Conservation (phyloP, 192 early-diverging fungal species). For the Pilobolus umbonatus region DNA sequence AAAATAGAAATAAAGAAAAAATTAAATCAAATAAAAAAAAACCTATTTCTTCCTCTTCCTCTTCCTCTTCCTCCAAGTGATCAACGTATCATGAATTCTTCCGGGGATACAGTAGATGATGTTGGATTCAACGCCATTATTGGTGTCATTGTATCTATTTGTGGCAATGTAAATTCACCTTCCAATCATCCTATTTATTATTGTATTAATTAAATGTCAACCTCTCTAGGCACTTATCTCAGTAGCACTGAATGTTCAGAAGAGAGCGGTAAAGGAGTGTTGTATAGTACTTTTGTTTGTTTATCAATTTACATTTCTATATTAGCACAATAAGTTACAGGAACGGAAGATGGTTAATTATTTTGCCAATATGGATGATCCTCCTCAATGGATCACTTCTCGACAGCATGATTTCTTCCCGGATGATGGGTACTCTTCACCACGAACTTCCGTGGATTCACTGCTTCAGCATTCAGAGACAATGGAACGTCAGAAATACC, state of each 20-base stretch:
- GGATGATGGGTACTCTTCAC: conserved; percentile 39
- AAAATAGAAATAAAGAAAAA: too few species aligned
- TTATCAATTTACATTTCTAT: background rate
- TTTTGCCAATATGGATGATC: conserved; percentile 26
- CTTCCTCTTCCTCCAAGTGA: background rate
- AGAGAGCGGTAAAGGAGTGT: conserved; percentile 51
- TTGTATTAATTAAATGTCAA: background rate
- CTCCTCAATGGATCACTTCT: conserved; percentile 24
- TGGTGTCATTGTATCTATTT: conserved; percentile 58
- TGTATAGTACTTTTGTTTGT: conserved; percentile 11
- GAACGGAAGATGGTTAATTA: conserved; percentile 27
- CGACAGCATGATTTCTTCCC: conserved; percentile 23
- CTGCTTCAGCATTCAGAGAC: background rate
- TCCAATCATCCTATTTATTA: background rate
- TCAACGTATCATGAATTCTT: background rate
- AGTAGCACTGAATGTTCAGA: conserved; percentile 68
- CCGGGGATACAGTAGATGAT: too few species aligned
- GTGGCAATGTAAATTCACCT: conserved; percentile 50
- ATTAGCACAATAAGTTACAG: conserved; percentile 28
- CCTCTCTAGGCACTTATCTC: conserved; percentile 56
- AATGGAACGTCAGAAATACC: conserved; percentile 20
- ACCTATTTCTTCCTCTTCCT: background rate
- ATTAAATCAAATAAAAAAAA: background rate
- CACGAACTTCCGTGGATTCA: conserved; percentile 24
- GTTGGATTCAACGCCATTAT: conserved; percentile 47